Conservation (phyloP, 179 eudicot genomes). For the Corrigiola litoralis region DNA sequence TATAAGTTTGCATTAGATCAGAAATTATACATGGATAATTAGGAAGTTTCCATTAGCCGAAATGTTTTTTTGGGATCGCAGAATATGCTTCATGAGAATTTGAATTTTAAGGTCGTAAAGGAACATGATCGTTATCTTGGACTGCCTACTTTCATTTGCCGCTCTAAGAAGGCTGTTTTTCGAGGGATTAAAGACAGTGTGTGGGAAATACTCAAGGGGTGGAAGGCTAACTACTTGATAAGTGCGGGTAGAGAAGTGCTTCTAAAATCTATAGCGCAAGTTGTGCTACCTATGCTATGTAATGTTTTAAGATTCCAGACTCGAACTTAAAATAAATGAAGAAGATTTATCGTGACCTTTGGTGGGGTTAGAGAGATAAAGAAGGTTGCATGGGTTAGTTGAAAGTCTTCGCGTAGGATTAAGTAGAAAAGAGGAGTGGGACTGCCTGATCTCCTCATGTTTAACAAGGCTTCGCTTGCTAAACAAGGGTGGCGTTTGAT, state of each 20-base stretch:
- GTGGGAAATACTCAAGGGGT: background rate
- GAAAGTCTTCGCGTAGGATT: background rate
- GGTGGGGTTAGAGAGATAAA: background rate
- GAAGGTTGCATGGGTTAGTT: background rate
- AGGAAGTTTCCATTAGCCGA: background rate
- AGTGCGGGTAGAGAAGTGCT: background rate
- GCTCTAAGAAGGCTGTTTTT: background rate
- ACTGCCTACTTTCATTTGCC: background rate
- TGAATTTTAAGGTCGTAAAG: background rate
- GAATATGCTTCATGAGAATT: background rate
- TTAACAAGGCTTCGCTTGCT: background rate
- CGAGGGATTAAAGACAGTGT: background rate
- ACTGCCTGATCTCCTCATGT: background rate
- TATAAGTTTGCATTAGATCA: background rate
- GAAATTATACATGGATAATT: background rate
- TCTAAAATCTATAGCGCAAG: background rate
- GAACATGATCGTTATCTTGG: background rate
- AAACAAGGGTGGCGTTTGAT: background rate
- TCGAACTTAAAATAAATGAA: background rate
- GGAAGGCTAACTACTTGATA: background rate
- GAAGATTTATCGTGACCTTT: background rate
- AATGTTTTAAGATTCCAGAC: background rate
- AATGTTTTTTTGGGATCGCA: background rate
- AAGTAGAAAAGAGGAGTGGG: background rate
- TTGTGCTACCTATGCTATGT: background rate